phyloP scores from a whole-genome alignment of 345 rosid species.

The Laguncularia racemosa region DNA sequence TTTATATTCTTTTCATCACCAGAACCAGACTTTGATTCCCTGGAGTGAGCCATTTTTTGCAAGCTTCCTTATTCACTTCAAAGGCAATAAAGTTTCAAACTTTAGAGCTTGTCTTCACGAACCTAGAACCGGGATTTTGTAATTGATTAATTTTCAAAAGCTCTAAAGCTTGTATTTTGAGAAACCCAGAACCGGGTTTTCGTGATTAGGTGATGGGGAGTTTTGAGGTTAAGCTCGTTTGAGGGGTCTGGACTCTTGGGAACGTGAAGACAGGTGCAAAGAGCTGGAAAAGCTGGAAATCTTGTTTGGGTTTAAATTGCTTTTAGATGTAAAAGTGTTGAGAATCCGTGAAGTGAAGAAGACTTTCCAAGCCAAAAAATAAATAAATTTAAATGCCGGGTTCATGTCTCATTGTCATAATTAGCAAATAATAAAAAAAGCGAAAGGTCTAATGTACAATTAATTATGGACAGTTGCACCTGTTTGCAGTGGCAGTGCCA shows the following conservation, averaged over 20 bases:
- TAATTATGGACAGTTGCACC: too few species aligned
- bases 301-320: slow-evolving; percentile 1
- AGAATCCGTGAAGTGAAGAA: slow-evolving; percentile 32
- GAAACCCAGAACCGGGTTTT: too few species aligned
- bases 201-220: too few species aligned
- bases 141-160: too few species aligned
- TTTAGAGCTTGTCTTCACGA: not conserved
- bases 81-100: too few species aligned
- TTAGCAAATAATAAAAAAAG: too few species aligned
- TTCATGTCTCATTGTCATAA: not conserved
- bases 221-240: too few species aligned
- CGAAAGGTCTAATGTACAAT: too few species aligned
- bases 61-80: too few species aligned
- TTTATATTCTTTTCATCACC: slow-evolving; percentile 31
- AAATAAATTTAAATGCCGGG: not conserved
- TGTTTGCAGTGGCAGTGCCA: too few species aligned
- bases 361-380: not conserved
- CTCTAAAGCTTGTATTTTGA: too few species aligned
- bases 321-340: slow-evolving; percentile 1
- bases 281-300: slow-evolving; percentile 1
- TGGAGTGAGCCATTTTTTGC: slow-evolving; percentile 17
- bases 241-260: not conserved
- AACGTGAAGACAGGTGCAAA: slow-evolving; percentile 4
- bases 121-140: slow-evolving; percentile 8
- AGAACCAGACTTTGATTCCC: slow-evolving; percentile 40